Base-by-base conservation (phyloP, 305 asterid species). In the Solanum hybrid region DNA sequence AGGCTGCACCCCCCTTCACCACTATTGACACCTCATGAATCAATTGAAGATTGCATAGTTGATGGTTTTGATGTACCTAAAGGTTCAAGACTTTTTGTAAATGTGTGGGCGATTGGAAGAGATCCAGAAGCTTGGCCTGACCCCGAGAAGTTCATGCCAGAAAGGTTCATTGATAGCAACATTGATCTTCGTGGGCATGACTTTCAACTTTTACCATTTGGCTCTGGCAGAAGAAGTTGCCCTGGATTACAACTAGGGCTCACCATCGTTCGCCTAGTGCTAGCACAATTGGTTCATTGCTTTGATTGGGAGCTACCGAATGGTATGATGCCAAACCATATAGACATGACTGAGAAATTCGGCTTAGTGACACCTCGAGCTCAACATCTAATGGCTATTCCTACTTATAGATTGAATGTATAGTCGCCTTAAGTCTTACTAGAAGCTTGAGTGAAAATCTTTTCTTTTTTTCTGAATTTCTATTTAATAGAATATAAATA, bases 211-310 rank as follows among this genome's bases (percentile, higher is more conserved):
- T 71, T 71, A 71, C 77, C 77, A 26, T 71, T 71, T 1, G 77
- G 69, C 69, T 57, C 69, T 1, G 69, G 69, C 69, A 57, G 24
- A 57, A 57, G 69, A 57, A 57, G 69, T 71, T 71, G 77, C 18
- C 96, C 95, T 1, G 95, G 97, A 12, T 88, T 93, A 46, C 95
- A 95, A 5, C 29, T 95, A 3, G 96, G 94, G 24, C 90, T 94
- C 24, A 91, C 90, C 18, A 89, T 85, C 29, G 92, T 93, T 24
- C 91, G 90, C 11, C 89, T 94, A 3, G 90, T 95, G 26, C 93
- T 92, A 31, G 91, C 96, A 9, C 94, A 94, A 9, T 35, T 94
- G 18, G 92, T 93, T 11, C 96, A 94, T 81, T 95, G 95, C 88
- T 95, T 93, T 39, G 91, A 91, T 57, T 93, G 93, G 94, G 34